Conservation (phyloP, 352 stramenopile species). For the Globisporangium camurandrum region DNA sequence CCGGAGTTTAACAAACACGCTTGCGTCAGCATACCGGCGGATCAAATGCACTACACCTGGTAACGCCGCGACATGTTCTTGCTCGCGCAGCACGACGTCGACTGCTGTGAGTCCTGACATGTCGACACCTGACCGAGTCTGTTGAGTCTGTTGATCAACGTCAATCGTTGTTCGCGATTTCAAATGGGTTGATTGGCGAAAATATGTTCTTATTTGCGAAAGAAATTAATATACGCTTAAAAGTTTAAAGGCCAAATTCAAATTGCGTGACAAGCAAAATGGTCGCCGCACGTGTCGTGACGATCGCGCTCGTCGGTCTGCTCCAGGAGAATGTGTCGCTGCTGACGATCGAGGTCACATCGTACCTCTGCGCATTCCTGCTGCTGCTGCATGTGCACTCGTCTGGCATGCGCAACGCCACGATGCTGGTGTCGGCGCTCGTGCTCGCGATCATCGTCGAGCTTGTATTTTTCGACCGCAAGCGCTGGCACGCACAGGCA, state of each 20-base stretch:
- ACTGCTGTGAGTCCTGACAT: constrained; percentile 7
- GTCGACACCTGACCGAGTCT: too few species aligned
- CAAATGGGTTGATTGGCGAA: too few species aligned
- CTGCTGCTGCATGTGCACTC: constrained; percentile 71
- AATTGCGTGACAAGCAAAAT: too few species aligned
- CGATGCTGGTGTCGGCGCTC: constrained; percentile 37
- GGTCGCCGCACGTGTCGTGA: constrained; percentile 43
- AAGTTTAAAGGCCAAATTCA: too few species aligned
- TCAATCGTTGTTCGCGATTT: too few species aligned
- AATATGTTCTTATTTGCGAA: too few species aligned
- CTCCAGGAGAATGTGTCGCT: constrained; percentile 77
- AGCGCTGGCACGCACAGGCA: constrained; percentile 65
- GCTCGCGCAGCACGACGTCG: constrained; percentile 10
- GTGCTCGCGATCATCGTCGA: constrained; percentile 51
- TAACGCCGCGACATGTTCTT: constrained; percentile 1
- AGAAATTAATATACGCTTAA: too few species aligned
- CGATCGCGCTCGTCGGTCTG: constrained; percentile 55
- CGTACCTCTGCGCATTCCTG: constrained; percentile 54
- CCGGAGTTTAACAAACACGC: constrained; percentile 5
- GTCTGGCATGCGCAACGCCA: constrained; percentile 67
- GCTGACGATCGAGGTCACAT: constrained; percentile 47
- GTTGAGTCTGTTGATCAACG: too few species aligned
- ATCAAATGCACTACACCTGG: constrained; percentile 6
- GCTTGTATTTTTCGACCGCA: constrained; percentile 51
- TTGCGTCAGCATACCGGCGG: constrained; percentile 6